These are phyloP conservation scores for Letharia columbiana DNA, from an alignment of 495 filamentous ascomycete genomes.

Conservation along the genomic window DNA sequence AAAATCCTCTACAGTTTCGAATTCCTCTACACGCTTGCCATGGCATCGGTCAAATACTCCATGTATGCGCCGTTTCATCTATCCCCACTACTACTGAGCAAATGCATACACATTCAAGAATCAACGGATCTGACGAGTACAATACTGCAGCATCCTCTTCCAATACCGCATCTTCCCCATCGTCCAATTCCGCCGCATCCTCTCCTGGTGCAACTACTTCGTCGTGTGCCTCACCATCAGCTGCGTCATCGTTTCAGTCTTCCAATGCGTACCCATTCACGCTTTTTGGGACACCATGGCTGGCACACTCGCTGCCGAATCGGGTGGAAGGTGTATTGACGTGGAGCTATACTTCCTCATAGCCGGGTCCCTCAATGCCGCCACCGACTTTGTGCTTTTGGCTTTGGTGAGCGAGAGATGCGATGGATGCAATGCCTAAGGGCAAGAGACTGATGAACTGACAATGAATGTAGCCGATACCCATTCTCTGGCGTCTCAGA, in stretches of 20 bases:
- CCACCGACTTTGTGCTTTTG: slow-evolving; percentile 19
- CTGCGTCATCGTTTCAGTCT: slow-evolving; percentile 6
- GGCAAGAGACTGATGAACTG: background rate
- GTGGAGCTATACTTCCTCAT: slow-evolving; percentile 14
- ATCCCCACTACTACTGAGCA: background rate
- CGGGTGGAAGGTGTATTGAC: slow-evolving; percentile 16
- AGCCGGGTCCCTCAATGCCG: slow-evolving; percentile 15
- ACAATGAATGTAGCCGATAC: slow-evolving; percentile 14
- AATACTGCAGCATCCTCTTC: slow-evolving; percentile 11
- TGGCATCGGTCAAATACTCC: slow-evolving; percentile 16
- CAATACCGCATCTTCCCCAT: slow-evolving; percentile 23
- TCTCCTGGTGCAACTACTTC: slow-evolving; percentile 9
- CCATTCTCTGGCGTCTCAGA: slow-evolving; percentile 20
- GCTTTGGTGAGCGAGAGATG: slow-evolving; percentile 5
- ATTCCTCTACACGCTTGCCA: slow-evolving; percentile 17
- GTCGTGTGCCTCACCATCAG: slow-evolving; percentile 6
- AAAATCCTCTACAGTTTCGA: slow-evolving; percentile 20
- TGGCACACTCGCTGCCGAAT: background rate
- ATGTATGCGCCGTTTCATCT: slow-evolving; percentile 10
- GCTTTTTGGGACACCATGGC: slow-evolving; percentile 20
- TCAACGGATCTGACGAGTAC: background rate
- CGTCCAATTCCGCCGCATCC: slow-evolving; percentile 21
- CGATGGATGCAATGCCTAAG: background rate
- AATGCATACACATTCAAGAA: too few species aligned
- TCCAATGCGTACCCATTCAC: slow-evolving; percentile 18